Conservation (phyloP, 345 rosid genomes). For the Citrus australasica region DNA sequence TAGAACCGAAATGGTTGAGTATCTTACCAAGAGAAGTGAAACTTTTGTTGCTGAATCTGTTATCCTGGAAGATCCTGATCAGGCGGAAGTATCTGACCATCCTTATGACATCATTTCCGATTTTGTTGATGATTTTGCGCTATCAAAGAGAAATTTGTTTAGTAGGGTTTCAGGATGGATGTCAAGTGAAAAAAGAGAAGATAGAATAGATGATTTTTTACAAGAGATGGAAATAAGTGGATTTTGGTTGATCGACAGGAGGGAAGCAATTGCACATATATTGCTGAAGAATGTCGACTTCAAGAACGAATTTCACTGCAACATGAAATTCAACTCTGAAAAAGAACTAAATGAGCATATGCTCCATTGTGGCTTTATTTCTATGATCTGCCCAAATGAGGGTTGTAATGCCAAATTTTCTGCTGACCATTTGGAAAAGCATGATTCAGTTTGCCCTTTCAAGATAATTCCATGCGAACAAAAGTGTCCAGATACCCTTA, state of each 20-base stretch:
- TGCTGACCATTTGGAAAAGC: constrained; percentile 58
- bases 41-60: constrained; percentile 69
- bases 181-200: constrained; percentile 82
- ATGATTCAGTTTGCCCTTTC: constrained; percentile 70
- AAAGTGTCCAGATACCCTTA: constrained; percentile 52
- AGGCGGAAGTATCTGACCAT: constrained; percentile 52
- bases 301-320: constrained; percentile 60
- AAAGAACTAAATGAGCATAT: constrained; percentile 55
- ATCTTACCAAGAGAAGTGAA: constrained; percentile 68
- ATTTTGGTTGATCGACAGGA: constrained; percentile 65
- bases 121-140: constrained; percentile 70
- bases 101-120: constrained; percentile 67
- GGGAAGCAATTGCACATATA: constrained; percentile 54
- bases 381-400: constrained; percentile 59
- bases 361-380: constrained; percentile 49
- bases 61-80: constrained; percentile 45
- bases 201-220: constrained; percentile 74
- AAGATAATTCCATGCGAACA: constrained; percentile 88
- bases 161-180: constrained; percentile 87
- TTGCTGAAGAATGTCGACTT: constrained; percentile 77
- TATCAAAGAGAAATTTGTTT: constrained; percentile 62
- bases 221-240: constrained; percentile 85
- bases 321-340: constrained; percentile 48
- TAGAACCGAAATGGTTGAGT: constrained; percentile 69
- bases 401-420: constrained; percentile 59